These are phyloP conservation scores for Salix purpurea DNA, from an alignment of 345 rosid genomes.

Conservation along the genomic window DNA sequence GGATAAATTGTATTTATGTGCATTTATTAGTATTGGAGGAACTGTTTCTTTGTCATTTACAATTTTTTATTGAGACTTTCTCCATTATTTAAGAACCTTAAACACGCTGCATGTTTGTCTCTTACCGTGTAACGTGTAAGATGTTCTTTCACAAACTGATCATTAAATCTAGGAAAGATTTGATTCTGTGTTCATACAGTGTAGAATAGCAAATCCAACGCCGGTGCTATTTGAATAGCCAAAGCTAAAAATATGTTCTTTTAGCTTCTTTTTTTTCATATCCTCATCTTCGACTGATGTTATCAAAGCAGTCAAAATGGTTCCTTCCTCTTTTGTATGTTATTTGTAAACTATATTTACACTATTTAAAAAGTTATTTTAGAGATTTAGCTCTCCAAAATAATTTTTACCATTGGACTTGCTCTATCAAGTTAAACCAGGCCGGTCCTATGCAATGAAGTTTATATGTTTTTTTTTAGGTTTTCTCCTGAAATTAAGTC, in stretches of 20 bases:
- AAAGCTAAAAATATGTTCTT: too few species aligned
- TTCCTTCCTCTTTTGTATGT: too few species aligned
- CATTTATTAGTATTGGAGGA: neutral
- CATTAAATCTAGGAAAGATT: conserved; percentile 28
- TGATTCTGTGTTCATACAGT: conserved; percentile 11
- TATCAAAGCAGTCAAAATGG: too few species aligned
- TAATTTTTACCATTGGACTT: too few species aligned
- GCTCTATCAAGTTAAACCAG: neutral
- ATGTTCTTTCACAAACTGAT: conserved; percentile 27
- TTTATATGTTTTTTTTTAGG: neutral
- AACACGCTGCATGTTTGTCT: conserved; percentile 17
- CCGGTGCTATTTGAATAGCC: too few species aligned
- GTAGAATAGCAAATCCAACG: neutral
- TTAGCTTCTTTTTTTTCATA: too few species aligned
- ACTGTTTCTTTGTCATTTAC: neutral
- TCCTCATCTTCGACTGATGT: too few species aligned
- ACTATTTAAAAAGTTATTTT: too few species aligned
- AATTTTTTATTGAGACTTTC: conserved; percentile 19
- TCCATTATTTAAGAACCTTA: neutral
- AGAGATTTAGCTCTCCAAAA: too few species aligned
- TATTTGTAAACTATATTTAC: too few species aligned
- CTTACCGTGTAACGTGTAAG: conserved; percentile 4
- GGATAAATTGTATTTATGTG: conserved; percentile 7
- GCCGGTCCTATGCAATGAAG: neutral
- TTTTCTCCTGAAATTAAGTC: neutral